A percentile compares a stretch with the other conserved stretches of the same genome.
These are phyloP conservation scores for Lenwebbia sp. DNA, from an alignment of 345 rosid species.

Conservation along the genomic window DNA sequence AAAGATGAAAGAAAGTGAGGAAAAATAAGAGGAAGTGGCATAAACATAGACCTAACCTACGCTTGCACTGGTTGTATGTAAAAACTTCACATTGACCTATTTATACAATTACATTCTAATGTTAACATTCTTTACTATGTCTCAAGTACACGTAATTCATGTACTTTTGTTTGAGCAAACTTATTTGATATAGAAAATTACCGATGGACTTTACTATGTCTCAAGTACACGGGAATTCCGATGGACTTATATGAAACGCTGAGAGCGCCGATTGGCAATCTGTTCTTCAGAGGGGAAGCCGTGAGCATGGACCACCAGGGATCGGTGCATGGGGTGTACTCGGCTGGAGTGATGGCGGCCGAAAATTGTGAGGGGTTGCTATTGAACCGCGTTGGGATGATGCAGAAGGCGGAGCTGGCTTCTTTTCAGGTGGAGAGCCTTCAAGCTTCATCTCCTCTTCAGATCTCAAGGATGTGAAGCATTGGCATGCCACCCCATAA, in stretches of 20 bases:
- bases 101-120: too few relatives aligned
- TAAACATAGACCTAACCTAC: too few relatives aligned
- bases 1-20: too few relatives aligned
- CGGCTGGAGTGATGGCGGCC: constrained; percentile 62
- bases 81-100: too few relatives aligned
- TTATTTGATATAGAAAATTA: too few relatives aligned
- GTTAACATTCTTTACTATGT: too few relatives aligned
- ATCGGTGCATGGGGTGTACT: constrained; percentile 79
- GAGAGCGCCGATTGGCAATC: constrained; percentile 46
- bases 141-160: too few relatives aligned
- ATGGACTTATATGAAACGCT: constrained; percentile 59
- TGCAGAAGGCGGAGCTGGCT: constrained; percentile 31
- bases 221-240: constrained; percentile 29
- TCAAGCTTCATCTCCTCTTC: constrained; percentile 55
- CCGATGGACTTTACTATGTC: too few relatives aligned
- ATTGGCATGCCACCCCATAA: not conserved
- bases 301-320: constrained; percentile 76
- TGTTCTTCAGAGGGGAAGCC: constrained; percentile 88
- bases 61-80: too few relatives aligned
- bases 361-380: constrained; percentile 49
- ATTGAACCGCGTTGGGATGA: constrained; percentile 29
- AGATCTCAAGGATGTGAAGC: constrained; percentile 73
- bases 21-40: too few relatives aligned
- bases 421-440: constrained; percentile 30
- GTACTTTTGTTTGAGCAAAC: too few relatives aligned